Percentiles rank a stretch among this genome's conserved stretches.
Evolutionary conservation across 148 eudicot genomes (phyloP).

Genomic region (Spergularia bocconei): DNA sequence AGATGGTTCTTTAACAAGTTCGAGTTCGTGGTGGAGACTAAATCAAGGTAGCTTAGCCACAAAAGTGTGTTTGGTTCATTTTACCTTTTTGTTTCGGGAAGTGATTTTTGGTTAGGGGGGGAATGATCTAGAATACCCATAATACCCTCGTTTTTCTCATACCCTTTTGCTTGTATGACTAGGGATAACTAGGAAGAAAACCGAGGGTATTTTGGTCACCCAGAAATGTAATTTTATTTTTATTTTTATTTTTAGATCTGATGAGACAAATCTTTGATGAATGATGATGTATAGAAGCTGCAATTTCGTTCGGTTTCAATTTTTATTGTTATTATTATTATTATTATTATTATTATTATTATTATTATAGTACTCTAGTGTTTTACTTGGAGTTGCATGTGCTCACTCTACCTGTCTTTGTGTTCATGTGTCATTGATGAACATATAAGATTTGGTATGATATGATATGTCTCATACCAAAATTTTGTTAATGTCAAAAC

Average conservation of each 20-base stretch:
- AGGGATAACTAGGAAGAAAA: conserved; percentile 44
- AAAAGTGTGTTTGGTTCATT: not conserved
- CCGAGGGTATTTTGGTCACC: conserved; percentile 77
- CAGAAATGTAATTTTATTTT: conserved; percentile 8
- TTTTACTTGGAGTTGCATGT: conserved; percentile 17
- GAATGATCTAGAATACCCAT: conserved; percentile 26
- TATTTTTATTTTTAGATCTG: conserved; percentile 19
- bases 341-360: not conserved
- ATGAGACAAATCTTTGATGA: not conserved
- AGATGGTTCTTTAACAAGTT: no score
- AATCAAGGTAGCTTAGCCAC: not conserved
- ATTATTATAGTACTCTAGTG: not conserved
- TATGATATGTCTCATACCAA: conserved; percentile 1
- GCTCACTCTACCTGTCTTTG: not conserved
- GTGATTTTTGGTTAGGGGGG: not conserved
- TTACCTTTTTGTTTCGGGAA: not conserved
- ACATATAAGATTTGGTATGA: conserved; percentile 17
- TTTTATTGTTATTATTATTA: not conserved
- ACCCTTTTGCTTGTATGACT: conserved; percentile 11
- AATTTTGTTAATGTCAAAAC: not conserved
- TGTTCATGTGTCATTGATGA: conserved; percentile 22
- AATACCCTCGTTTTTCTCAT: conserved; percentile 88
- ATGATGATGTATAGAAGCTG: conserved; percentile 18
- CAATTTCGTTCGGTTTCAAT: conserved; percentile 14
- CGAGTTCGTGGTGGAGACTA: no score